phyloP scores from a whole-genome alignment of 2,329 filamentous ascomycete species.

The Colletotrichum truncatum region DNA sequence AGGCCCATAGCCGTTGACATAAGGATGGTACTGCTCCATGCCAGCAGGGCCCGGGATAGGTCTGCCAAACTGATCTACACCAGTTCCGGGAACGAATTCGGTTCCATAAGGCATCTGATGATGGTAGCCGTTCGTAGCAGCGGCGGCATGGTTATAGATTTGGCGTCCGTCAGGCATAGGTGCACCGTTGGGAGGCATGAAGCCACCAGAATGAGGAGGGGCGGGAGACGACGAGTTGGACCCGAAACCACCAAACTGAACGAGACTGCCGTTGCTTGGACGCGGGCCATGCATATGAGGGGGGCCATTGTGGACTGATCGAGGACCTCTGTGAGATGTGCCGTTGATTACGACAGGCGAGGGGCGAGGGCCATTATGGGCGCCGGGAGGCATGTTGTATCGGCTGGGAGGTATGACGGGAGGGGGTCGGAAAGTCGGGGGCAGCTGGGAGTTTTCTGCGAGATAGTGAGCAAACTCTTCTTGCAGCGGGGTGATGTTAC shows the following conservation, averaged over 20 bases:
- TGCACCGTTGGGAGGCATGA: constrained; percentile 59
- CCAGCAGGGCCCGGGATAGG: constrained; percentile 43
- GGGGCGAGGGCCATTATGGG: constrained; percentile 36
- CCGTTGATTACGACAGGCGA: constrained; percentile 42
- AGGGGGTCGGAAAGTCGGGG: constrained; percentile 36
- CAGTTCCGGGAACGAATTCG: constrained; percentile 44
- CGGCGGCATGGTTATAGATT: constrained; percentile 33
- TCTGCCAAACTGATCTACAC: constrained; percentile 48
- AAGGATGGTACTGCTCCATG: constrained; percentile 43
- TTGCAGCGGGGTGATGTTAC: not conserved
- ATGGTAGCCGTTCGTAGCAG: constrained; percentile 46
- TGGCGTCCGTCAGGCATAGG: constrained; percentile 42
- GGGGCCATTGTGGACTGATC: constrained; percentile 45
- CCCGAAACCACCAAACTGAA: constrained; percentile 63
- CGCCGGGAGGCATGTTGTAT: constrained; percentile 49
- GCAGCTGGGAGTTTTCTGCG: constrained; percentile 8
- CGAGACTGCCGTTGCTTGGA: constrained; percentile 62
- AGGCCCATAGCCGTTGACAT: constrained; percentile 55
- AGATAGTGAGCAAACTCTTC: not conserved
- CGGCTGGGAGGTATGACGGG: constrained; percentile 43
- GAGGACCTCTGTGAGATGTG: constrained; percentile 42
- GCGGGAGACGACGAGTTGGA: constrained; percentile 68
- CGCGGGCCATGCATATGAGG: constrained; percentile 59
- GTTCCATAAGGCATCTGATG: constrained; percentile 47
- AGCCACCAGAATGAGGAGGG: constrained; percentile 56